Percentiles rank a stretch among this genome's conserved stretches.
phyloP scores from a whole-genome alignment of 1,139 yeast genomes.

The Torulaspora pretoriensis region DNA sequence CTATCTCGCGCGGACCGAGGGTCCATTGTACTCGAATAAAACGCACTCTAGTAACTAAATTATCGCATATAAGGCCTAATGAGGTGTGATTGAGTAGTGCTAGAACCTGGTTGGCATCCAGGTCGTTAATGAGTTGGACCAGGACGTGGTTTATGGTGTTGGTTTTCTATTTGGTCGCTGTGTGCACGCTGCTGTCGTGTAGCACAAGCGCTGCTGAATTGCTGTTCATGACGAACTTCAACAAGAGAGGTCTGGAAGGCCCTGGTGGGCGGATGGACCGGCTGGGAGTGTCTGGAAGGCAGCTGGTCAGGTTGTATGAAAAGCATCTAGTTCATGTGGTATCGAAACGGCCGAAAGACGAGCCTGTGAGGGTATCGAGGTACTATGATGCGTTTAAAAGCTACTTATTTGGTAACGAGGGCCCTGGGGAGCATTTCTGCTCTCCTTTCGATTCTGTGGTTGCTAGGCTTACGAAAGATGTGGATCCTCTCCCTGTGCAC shows the following conservation, averaged over 20 bases:
- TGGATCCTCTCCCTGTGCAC: constrained; percentile 48
- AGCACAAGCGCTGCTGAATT: constrained; percentile 4
- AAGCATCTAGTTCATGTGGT: constrained; percentile 8
- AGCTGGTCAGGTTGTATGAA: constrained; percentile 10
- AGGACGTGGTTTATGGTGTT: constrained; percentile 12
- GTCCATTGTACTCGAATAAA: neutral
- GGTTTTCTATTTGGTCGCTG: constrained; percentile 7
- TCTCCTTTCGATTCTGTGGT: constrained; percentile 18
- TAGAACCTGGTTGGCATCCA: neutral
- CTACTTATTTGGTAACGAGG: constrained; percentile 10
- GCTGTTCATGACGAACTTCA: constrained; percentile 6
- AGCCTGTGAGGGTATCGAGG: constrained; percentile 11
- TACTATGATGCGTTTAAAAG: constrained; percentile 18
- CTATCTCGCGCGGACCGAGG: neutral
- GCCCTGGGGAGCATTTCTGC: constrained; percentile 8
- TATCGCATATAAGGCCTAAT: neutral
- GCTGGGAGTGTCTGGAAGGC: constrained; percentile 11
- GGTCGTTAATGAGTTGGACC: neutral
- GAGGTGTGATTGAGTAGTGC: neutral
- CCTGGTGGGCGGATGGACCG: neutral
- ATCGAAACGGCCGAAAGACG: constrained; percentile 1
- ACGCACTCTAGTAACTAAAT: neutral
- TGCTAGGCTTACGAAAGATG: constrained; percentile 45
- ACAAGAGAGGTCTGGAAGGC: constrained; percentile 1
- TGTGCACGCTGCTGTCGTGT: constrained; percentile 11